These are phyloP conservation scores for Porpolomopsis calyptriformis DNA, from an alignment of 768 basidiomycete species.

Conservation along the genomic window DNA sequence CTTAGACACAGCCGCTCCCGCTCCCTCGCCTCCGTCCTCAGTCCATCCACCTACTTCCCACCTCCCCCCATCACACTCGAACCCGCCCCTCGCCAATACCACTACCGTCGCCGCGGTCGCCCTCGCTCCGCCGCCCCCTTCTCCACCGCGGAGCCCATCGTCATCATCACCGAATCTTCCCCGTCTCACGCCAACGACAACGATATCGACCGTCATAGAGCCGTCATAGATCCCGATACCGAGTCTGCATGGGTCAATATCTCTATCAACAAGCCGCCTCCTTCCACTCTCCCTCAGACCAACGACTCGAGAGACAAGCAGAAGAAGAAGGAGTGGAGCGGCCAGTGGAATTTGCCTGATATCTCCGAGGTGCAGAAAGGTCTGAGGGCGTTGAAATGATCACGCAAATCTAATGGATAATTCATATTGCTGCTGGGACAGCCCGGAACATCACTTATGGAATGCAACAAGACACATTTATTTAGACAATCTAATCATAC, in stretches of 20 bases:
- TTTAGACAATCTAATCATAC: too few species aligned
- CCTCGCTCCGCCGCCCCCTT: conserved; percentile 4
- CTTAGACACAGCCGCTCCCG: not conserved
- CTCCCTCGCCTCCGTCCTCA: not conserved
- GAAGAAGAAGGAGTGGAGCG: conserved; percentile 30
- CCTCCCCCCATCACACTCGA: not conserved
- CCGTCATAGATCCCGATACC: too few species aligned
- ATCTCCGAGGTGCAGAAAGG: conserved; percentile 24
- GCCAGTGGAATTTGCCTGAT: conserved; percentile 29
- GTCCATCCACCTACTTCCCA: not conserved
- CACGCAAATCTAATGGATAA: too few species aligned
- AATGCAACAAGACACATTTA: too few species aligned
- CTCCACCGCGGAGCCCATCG: not conserved
- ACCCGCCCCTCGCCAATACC: not conserved
- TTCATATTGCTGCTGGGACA: too few species aligned
- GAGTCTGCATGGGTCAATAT: too few species aligned
- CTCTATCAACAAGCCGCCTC: too few species aligned
- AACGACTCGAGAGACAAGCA: conserved; percentile 7
- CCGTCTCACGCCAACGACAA: too few species aligned
- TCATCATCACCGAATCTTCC: too few species aligned
- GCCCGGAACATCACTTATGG: too few species aligned
- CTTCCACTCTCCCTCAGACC: too few species aligned
- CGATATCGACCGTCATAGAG: too few species aligned
- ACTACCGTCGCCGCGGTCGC: conserved; percentile 1
- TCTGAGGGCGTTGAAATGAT: conserved; percentile 19